These are phyloP conservation scores for Verticillium isaacii DNA, from an alignment of 2,329 filamentous ascomycete genomes.

Conservation along the genomic window DNA sequence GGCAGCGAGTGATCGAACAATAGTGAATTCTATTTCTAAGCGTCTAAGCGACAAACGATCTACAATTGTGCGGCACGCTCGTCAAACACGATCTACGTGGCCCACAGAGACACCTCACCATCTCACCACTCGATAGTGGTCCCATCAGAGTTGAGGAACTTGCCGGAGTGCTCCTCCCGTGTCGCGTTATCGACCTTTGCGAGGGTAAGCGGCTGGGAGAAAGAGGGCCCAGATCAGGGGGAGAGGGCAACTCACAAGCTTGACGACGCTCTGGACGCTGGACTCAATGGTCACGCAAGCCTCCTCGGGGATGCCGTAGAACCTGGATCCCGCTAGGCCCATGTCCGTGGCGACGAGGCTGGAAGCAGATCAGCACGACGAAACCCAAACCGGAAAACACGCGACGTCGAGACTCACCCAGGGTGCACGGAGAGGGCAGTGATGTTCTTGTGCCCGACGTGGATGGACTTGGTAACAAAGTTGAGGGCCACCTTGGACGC, in stretches of 20 bases:
- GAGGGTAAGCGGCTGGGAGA: neutral
- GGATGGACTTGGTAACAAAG: conserved; percentile 18
- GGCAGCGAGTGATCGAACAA: neutral
- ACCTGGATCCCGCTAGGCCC: conserved; percentile 28
- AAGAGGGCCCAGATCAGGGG: neutral
- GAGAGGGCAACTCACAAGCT: conserved; percentile 11
- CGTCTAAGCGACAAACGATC: neutral
- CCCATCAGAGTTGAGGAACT: conserved; percentile 13
- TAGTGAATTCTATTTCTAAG: neutral
- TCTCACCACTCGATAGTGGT: conserved; percentile 12
- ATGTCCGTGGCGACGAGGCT: conserved; percentile 36
- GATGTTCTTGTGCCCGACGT: conserved; percentile 1
- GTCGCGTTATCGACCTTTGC: neutral
- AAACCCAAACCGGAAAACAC: neutral
- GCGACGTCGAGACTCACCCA: conserved; percentile 10
- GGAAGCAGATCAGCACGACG: neutral
- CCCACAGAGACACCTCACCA: conserved; percentile 4
- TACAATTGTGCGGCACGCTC: neutral
- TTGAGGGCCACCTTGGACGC: conserved; percentile 24
- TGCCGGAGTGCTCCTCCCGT: conserved; percentile 18
- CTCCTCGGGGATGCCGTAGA: conserved; percentile 19
- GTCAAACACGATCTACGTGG: neutral
- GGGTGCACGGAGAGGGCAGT: conserved; percentile 14
- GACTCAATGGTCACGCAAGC: conserved; percentile 29
- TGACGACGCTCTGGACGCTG: conserved; percentile 24